Evolutionary conservation across 2,329 filamentous ascomycete species (phyloP).

Genomic region (Aureobasidium sp.): DNA sequence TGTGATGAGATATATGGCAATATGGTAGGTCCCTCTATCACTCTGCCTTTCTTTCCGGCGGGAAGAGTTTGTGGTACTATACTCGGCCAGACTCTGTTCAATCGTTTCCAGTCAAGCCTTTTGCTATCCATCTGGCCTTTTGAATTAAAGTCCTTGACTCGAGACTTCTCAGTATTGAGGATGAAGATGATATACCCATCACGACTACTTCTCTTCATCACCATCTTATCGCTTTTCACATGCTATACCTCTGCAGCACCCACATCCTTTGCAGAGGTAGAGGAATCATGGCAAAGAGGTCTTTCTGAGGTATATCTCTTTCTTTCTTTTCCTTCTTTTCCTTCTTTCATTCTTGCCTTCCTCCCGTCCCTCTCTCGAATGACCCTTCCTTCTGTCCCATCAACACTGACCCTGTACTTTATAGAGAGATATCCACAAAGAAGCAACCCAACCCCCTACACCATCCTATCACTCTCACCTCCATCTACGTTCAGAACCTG

Average conservation of each 20-base stretch:
- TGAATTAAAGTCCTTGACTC: no score
- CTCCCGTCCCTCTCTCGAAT: no score
- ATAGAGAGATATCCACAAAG: neutral
- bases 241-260: neutral
- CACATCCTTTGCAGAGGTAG: neutral
- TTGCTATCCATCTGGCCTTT: no score
- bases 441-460: neutral
- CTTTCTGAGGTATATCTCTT: constrained; percentile 12
- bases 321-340: no score
- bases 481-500: neutral
- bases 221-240: neutral
- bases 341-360: no score
- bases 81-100: no score
- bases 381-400: no score
- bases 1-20: neutral
- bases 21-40: neutral
- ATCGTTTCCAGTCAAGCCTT: no score
- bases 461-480: neutral
- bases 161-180: no score
- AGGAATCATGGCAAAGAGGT: constrained; percentile 7
- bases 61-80: neutral
- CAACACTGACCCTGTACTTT: no score
- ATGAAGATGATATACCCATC: neutral
- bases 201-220: neutral
- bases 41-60: neutral